phyloP scores from a whole-genome alignment of 768 basidiomycete species.

The Mycena galericulata region DNA sequence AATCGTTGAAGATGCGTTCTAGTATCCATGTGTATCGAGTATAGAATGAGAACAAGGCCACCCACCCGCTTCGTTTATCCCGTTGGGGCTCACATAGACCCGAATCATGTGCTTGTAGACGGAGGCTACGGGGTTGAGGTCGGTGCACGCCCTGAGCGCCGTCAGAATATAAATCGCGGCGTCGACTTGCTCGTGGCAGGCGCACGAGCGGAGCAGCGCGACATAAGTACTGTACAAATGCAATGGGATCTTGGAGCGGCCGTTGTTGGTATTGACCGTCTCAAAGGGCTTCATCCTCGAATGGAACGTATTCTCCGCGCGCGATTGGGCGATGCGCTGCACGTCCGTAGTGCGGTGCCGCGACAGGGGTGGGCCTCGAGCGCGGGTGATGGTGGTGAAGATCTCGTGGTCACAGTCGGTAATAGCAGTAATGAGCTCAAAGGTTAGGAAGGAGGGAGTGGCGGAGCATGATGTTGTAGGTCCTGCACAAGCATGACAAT shows the following conservation, averaged over 20 bases:
- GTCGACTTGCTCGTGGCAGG: slow-evolving; percentile 65
- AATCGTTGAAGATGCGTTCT: slow-evolving; percentile 74
- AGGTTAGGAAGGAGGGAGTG: slow-evolving; percentile 70
- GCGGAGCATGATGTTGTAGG: slow-evolving; percentile 80
- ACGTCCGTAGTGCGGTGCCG: slow-evolving; percentile 35
- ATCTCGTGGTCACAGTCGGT: slow-evolving; percentile 78
- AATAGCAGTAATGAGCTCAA: slow-evolving; percentile 69
- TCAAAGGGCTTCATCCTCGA: slow-evolving; percentile 82
- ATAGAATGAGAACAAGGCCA: background rate
- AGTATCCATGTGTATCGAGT: too few species aligned
- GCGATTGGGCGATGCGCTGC: slow-evolving; percentile 56
- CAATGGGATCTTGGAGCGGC: slow-evolving; percentile 46
- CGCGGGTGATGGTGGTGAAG: slow-evolving; percentile 52
- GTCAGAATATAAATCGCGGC: slow-evolving; percentile 75
- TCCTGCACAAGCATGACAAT: slow-evolving; percentile 68
- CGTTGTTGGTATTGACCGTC: slow-evolving; percentile 56
- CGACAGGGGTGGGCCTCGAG: slow-evolving; percentile 55
- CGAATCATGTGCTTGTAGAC: slow-evolving; percentile 69
- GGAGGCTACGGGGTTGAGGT: slow-evolving; percentile 47
- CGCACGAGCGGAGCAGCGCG: slow-evolving; percentile 71
- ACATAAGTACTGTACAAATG: slow-evolving; percentile 63
- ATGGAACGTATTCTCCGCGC: slow-evolving; percentile 75
- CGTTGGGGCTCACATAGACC: slow-evolving; percentile 64
- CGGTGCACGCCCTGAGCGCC: slow-evolving; percentile 62
- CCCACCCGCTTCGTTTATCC: slow-evolving; percentile 53